phyloP scores from a whole-genome alignment of 257 asterid genomes.

The Primulina tabacum region DNA sequence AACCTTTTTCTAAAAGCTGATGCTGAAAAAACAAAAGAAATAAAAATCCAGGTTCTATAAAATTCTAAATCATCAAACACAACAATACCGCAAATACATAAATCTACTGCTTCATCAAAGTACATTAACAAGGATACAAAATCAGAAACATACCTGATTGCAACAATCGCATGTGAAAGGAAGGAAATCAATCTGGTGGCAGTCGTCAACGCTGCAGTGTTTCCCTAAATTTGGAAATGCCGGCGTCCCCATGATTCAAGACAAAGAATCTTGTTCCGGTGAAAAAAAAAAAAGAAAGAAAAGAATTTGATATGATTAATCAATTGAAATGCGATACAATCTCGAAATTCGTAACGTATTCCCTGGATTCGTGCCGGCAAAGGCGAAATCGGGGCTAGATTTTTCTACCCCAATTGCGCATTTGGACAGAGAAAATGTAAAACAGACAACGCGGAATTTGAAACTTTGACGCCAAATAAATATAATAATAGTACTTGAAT shows the following conservation, averaged over 20 bases:
- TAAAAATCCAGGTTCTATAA: not conserved
- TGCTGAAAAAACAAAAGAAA: not conserved
- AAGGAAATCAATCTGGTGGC: not conserved
- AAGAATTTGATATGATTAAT: constrained; percentile 1
- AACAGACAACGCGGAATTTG: constrained; percentile 30
- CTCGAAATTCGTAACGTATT: constrained; percentile 16
- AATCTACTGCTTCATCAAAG: not conserved
- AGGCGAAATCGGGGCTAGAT: constrained; percentile 31
- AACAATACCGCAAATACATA: not conserved
- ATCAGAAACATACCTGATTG: not conserved
- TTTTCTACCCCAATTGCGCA: constrained; percentile 37
- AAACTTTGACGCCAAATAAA: not conserved
- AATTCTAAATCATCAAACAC: not conserved
- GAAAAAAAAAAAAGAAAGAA: constrained; percentile 11
- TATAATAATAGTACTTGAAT: too few species aligned
- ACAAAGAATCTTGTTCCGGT: constrained; percentile 14
- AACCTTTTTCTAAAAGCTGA: not conserved
- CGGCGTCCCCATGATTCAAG: constrained; percentile 62
- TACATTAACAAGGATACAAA: not conserved
- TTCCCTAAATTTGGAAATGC: not conserved
- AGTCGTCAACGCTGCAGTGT: constrained; percentile 2
- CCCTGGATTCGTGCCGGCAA: constrained; percentile 34
- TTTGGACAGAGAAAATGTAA: constrained; percentile 9
- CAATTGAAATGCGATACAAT: constrained; percentile 11
- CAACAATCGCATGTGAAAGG: not conserved